These are phyloP conservation scores for Hordeum pubiflorum DNA, from an alignment of 202 grass and related monocot species.

Conservation along the genomic window DNA sequence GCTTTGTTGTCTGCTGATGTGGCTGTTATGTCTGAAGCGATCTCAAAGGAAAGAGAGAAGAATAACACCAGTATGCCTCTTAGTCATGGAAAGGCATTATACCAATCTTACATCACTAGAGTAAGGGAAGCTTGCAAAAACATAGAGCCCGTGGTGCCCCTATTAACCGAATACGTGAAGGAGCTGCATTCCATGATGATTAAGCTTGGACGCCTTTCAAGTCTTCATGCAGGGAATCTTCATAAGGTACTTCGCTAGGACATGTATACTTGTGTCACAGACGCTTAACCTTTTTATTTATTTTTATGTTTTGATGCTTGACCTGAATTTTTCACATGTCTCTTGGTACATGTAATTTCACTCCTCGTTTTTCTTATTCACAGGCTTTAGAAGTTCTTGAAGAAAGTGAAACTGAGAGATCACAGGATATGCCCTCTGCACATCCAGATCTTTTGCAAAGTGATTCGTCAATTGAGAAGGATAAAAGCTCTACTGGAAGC, in stretches of 20 bases:
- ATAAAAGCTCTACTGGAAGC: constrained; percentile 42
- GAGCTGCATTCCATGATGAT: constrained; percentile 74
- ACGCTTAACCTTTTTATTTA: background rate
- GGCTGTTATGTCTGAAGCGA: constrained; percentile 55
- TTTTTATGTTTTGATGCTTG: background rate
- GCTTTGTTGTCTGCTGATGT: constrained; percentile 70
- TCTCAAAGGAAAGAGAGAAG: constrained; percentile 63
- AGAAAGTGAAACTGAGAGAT: constrained; percentile 66
- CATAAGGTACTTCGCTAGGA: constrained; percentile 62
- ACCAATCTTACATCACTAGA: constrained; percentile 78
- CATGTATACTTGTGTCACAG: constrained; percentile 10
- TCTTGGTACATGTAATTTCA: constrained; percentile 27
- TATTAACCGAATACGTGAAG: constrained; percentile 50
- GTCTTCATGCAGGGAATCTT: constrained; percentile 88
- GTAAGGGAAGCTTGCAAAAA: constrained; percentile 73
- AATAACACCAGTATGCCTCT: constrained; percentile 48
- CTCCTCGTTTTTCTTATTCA: constrained; percentile 12
- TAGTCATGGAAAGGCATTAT: constrained; percentile 67
- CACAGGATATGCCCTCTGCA: constrained; percentile 70
- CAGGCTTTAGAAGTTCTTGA: constrained; percentile 91
- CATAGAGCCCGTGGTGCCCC: constrained; percentile 60
- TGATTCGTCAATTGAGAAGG: constrained; percentile 54
- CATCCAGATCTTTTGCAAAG: constrained; percentile 56
- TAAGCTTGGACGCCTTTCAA: constrained; percentile 79
- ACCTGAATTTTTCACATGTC: constrained; percentile 7